Base-by-base conservation (phyloP, 305 asterid genomes). In the Solanum hybrid region DNA sequence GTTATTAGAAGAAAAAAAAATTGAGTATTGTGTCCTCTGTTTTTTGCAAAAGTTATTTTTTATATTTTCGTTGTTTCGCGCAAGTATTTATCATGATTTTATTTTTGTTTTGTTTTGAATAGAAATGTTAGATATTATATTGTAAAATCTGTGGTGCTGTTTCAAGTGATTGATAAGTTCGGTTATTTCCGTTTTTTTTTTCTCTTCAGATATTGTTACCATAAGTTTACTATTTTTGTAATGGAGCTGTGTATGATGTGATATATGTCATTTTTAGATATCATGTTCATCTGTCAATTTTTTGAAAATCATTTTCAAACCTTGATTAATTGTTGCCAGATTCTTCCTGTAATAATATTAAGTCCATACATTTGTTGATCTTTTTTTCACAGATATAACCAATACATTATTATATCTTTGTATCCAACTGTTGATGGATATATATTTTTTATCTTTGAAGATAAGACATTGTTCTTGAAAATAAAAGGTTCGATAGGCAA, bases 151-250 rank as follows among this genome's bases (percentile, higher is more conserved):
- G 89, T 87, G 88, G 90, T 81, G 89, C 86, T 89, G 88, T 89
- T 92, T 91, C 90, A 60, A 73, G 27, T 31, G 45, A 85, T 77
- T 82, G 86, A 78, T 86, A 34, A 80, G 88, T 91, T 90, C 91
- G 9, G 95, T 93, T 93, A 73, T 87, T 93, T 92, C 92, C 37
- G 92, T 91, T 92, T 69, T 77, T 91, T 45, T 56, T 17, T 17
- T 17, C 87, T 76, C 81, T 79, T 85, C 91, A 78, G 40, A 87
- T 75, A 26, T 26, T 82, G 89, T 56, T 88, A 80, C 76, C 78
- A 90, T 91, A 91, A 88, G 88, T 81, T 88, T 71, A 72, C 34
- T 86, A 26, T 27, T 27, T 87, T 72, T 69, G 71, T 87, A 31
- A 6, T 78, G 26, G 86, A 90, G 91, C 81, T 89, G 34, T 89